Base-by-base conservation (phyloP, 1,284 basidiomycete species). In the Moniliophthora roreri region DNA sequence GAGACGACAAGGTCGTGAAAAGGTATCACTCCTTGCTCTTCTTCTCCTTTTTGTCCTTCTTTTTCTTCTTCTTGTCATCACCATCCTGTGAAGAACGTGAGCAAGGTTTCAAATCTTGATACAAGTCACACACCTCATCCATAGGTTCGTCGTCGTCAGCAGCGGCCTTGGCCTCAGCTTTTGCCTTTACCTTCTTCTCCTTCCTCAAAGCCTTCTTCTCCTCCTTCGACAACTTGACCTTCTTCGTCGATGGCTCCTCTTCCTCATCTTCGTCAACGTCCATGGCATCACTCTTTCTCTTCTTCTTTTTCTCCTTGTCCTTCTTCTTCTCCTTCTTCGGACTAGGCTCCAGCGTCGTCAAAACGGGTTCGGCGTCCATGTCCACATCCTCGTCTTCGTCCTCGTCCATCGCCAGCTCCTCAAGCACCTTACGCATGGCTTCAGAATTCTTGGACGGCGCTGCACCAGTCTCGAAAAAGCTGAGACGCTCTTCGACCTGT, bases 401-500 rank as follows among this genome's bases (percentile, higher is more conserved):
- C 0, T 85, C 86, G 24, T 88, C 90, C 39, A 89, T 67, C 37
- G 84, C 87, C 48, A 97, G 85, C 50, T 84, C 82, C 38, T 90
- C 84, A 58, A 97, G 69, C 7, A 95, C 95, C 70, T 92, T 94
- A 64, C 87, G 84, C 65, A 97, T 95, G 20, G 88, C 89, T 59
- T 95, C 93, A 18, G 89, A 79, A 62, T 95, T 95, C 76, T 93
- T 95, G 36, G 83, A 82, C 21, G 92, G 92, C 3, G 92, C 81
- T 5, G 79, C 81, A 20, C 93, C 93, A 1, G 84, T 90, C 72
- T 96, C 95, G 77, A 98, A 99, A 77, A 99, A 99, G 57, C 79
- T 80, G 8, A 99, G 81, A 15, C 97, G 86, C 73, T 99, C 96
- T 71, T 99, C 97, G 15, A 99, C 97, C 74, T 99, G 97, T 4